Percentiles rank a stretch among this genome's conserved stretches.
Evolutionary conservation across 768 basidiomycete genomes (phyloP).

Genomic region (Boletus reticuloceps): DNA sequence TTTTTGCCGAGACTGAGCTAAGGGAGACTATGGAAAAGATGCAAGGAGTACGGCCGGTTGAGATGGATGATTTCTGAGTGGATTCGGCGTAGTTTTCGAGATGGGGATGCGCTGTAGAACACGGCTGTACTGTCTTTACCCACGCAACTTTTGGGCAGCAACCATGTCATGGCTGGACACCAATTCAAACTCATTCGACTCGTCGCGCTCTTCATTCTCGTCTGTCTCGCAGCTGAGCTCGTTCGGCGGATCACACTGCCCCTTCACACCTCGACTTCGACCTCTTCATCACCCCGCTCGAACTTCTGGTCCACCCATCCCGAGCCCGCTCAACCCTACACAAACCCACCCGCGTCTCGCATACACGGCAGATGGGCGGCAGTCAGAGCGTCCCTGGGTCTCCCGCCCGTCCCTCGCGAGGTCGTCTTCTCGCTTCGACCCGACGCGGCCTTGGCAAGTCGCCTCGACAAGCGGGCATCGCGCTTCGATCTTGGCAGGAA

Average conservation of each 20-base stretch:
- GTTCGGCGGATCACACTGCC: conserved; percentile 11
- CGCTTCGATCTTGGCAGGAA: conserved; percentile 25
- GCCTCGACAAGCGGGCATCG: conserved; percentile 10
- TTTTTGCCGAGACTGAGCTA: conserved; percentile 72
- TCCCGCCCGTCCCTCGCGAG: conserved; percentile 23
- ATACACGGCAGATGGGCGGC: conserved; percentile 34
- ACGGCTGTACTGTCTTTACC: too few relatives aligned
- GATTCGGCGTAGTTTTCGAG: not conserved
- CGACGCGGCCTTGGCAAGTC: not conserved
- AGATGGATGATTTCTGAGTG: conserved; percentile 33
- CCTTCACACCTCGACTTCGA: not conserved
- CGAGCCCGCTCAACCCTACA: not conserved
- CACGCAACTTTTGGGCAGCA: not conserved
- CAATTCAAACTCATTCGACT: conserved; percentile 15
- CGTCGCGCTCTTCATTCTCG: conserved; percentile 19
- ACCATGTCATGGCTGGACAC: conserved; percentile 22
- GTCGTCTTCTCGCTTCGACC: not conserved
- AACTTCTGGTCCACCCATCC: not conserved
- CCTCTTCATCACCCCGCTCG: not conserved
- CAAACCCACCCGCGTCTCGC: not conserved
- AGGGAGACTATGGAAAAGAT: conserved; percentile 72
- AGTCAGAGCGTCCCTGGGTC: conserved; percentile 30
- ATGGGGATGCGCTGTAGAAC: not conserved
- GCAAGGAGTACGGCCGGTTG: conserved; percentile 51
- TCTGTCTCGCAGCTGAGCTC: conserved; percentile 23